A percentile compares a stretch with the other conserved stretches of the same genome.
Conservation (phyloP, 2,329 filamentous ascomycete species). For the Fusarium austroafricanum region DNA sequence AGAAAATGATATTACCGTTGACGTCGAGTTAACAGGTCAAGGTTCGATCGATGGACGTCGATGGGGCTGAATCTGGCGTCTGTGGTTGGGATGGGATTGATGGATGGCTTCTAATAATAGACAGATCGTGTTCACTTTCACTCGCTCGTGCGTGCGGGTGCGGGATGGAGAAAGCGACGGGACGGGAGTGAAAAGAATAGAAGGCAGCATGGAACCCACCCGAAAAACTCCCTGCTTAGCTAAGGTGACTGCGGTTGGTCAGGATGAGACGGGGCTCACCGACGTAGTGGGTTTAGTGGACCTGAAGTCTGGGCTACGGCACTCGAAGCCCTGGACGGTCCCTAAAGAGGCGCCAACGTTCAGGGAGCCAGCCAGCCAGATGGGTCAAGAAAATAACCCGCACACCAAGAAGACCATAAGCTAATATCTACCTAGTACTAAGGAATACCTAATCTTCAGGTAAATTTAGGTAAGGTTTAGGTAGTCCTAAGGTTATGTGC, state of each 20-base stretch:
- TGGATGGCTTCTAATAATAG: conserved; percentile 49
- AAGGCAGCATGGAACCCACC: conserved; percentile 41
- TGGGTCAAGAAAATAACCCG: too few species aligned
- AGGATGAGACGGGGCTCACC: conserved; percentile 11
- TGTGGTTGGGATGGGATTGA: conserved; percentile 37
- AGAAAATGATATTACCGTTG: conserved; percentile 8
- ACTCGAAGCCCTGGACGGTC: conserved; percentile 27
- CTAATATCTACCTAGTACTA: too few species aligned
- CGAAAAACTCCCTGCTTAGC: conserved; percentile 34
- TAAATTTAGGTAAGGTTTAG: too few species aligned
- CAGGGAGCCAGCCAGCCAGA: too few species aligned
- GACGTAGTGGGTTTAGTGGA: conserved; percentile 16
- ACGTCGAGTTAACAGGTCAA: conserved; percentile 11
- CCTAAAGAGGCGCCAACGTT: conserved; percentile 27
- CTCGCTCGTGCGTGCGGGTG: conserved; percentile 29
- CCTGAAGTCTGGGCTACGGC: conserved; percentile 11
- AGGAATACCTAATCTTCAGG: too few species aligned
- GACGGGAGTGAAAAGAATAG: conserved; percentile 43
- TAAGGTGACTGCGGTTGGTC: conserved; percentile 27
- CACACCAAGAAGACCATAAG: too few species aligned
- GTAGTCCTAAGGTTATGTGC: too few species aligned
- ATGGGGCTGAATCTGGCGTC: conserved; percentile 50
- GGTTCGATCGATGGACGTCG: conserved; percentile 35
- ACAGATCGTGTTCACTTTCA: conserved; percentile 50
- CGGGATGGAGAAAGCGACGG: conserved; percentile 38